phyloP scores from a whole-genome alignment of 2,329 filamentous ascomycete species.

The Lasiodiplodia sp. region DNA sequence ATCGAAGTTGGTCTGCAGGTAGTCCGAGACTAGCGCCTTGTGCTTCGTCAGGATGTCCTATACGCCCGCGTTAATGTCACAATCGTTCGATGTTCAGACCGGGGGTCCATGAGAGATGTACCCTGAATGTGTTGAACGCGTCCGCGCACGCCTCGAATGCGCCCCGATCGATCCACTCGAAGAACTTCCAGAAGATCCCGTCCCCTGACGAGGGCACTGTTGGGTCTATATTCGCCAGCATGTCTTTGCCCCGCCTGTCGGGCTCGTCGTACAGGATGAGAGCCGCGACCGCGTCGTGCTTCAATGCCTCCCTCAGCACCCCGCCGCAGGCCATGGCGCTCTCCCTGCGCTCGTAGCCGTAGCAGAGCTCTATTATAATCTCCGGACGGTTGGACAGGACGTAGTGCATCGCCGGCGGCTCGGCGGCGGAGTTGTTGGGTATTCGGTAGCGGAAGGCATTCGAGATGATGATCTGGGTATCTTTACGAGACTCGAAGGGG shows the following conservation, averaged over 20 bases:
- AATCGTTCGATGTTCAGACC: slow-evolving; percentile 4
- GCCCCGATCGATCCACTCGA: slow-evolving; percentile 95
- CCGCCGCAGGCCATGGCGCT: slow-evolving; percentile 91
- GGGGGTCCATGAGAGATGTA: slow-evolving; percentile 49
- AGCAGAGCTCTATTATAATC: slow-evolving; percentile 80
- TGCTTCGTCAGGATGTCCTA: slow-evolving; percentile 94
- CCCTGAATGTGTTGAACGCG: slow-evolving; percentile 95
- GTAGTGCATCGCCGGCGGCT: slow-evolving; percentile 86
- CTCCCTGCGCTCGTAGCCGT: slow-evolving; percentile 87
- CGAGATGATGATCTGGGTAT: slow-evolving; percentile 94
- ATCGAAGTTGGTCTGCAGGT: slow-evolving; percentile 88
- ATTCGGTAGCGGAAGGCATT: slow-evolving; percentile 92
- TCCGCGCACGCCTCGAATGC: slow-evolving; percentile 97
- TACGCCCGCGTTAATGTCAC: not conserved
- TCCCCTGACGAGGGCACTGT: slow-evolving; percentile 77
- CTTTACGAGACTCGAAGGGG: slow-evolving; percentile 95
- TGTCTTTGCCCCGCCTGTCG: slow-evolving; percentile 72
- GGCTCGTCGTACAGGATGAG: slow-evolving; percentile 94
- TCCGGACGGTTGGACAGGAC: slow-evolving; percentile 86
- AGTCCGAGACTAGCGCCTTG: slow-evolving; percentile 87
- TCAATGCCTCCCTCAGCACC: slow-evolving; percentile 86
- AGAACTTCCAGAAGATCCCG: slow-evolving; percentile 96
- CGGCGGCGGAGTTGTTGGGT: slow-evolving; percentile 67
- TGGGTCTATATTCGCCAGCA: slow-evolving; percentile 74
- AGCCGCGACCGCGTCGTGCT: slow-evolving; percentile 88